These are phyloP conservation scores for Pseudocohnilembus persalinus DNA, from an alignment of 169 alveolate genomes.

Conservation along the genomic window DNA sequence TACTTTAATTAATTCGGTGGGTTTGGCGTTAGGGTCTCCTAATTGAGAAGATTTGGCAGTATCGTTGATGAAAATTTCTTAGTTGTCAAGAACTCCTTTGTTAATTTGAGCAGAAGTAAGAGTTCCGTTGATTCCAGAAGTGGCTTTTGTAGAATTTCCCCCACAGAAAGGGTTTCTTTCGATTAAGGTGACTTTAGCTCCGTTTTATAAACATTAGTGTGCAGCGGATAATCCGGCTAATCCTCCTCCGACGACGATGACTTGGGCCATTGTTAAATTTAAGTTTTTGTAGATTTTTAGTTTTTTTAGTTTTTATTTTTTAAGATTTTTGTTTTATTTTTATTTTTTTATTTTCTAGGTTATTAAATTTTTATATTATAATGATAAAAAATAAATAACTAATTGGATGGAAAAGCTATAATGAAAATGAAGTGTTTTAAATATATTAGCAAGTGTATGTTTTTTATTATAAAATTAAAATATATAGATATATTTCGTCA, in stretches of 20 bases:
- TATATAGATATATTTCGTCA: no score
- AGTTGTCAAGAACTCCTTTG: constrained; percentile 54
- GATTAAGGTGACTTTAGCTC: constrained; percentile 56
- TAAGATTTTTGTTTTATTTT: neutral
- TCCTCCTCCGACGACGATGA: constrained; percentile 49
- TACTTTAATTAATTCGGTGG: constrained; percentile 12
- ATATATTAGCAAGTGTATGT: no score
- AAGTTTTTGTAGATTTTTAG: neutral
- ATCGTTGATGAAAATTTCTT: constrained; percentile 54
- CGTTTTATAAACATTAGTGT: constrained; percentile 44
- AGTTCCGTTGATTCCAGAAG: constrained; percentile 66
- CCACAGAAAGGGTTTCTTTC: constrained; percentile 60
- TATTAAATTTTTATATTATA: no score
- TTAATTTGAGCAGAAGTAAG: constrained; percentile 52
- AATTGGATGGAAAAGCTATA: no score
- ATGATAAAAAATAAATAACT: no score
- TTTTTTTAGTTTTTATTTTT: neutral
- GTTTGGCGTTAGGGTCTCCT: neutral
- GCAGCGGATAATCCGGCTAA: constrained; percentile 61
- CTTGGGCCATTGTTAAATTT: constrained; percentile 14
- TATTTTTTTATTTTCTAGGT: no score
- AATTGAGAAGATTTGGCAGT: constrained; percentile 51
- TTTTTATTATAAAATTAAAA: no score
- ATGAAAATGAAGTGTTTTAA: no score
- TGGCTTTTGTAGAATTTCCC: constrained; percentile 65